A percentile compares a stretch with the other conserved stretches of the same genome.
Conservation (phyloP, 2,329 filamentous ascomycete genomes). For the Davidsoniella eucalypti region DNA sequence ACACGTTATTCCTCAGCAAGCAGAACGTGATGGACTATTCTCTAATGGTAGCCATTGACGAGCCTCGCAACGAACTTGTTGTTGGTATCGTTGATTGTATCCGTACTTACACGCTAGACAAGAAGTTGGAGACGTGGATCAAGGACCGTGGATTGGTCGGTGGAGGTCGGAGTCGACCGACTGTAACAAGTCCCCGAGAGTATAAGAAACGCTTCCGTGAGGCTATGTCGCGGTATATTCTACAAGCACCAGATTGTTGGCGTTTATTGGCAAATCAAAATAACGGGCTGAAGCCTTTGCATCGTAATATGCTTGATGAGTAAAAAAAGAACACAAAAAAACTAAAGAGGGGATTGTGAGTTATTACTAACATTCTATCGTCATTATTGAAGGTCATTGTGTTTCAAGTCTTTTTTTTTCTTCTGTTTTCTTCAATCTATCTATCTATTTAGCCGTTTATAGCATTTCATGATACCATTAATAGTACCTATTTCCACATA, state of each 20-base stretch:
- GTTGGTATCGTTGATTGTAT: conserved; percentile 98
- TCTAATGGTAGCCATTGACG: conserved; percentile 95
- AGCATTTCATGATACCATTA: too few species aligned
- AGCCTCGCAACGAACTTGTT: conserved; percentile 73
- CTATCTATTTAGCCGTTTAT: too few species aligned
- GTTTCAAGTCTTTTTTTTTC: too few species aligned
- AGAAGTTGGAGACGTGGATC: conserved; percentile 99
- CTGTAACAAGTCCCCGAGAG: conserved; percentile 92
- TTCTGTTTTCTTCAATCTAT: too few species aligned
- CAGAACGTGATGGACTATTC: conserved; percentile 99
- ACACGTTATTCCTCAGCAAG: conserved; percentile 82
- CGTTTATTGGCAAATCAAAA: conserved; percentile 33
- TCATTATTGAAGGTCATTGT: too few species aligned
- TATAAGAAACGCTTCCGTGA: conserved; percentile 93
- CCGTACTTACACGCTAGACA: conserved; percentile 97
- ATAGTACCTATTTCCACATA: too few species aligned
- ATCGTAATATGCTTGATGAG: too few species aligned
- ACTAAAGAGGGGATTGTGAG: too few species aligned
- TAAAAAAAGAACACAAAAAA: too few species aligned
- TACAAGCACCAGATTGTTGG: conserved; percentile 62
- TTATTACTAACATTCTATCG: too few species aligned
- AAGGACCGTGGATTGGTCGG: conserved; percentile 81
- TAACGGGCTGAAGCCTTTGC: not conserved
- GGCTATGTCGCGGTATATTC: conserved; percentile 81
- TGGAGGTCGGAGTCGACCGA: conserved; percentile 66